Evolutionary conservation across 163 green algal genomes (phyloP).

Genomic region (Prototheca cutis): DNA sequence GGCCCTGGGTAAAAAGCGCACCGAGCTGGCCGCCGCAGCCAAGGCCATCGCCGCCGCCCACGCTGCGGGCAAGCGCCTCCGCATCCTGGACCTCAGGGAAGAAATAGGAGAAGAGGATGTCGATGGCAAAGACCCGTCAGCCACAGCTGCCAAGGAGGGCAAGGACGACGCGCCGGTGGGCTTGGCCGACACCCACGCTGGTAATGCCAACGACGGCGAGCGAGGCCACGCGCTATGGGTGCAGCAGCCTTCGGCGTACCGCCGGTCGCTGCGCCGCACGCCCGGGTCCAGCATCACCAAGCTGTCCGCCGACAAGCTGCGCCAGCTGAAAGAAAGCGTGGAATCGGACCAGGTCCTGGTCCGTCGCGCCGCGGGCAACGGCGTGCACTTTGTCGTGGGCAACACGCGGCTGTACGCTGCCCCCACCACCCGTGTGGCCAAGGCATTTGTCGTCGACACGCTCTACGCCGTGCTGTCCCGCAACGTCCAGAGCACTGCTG

Average conservation of each 20-base stretch:
- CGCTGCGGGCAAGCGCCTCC: no score
- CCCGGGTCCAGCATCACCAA: neutral
- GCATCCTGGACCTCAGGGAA: no score
- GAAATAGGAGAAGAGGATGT: no score
- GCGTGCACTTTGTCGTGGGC: neutral
- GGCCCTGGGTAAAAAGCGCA: neutral
- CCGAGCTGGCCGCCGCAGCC: neutral
- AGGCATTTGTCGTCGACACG: neutral
- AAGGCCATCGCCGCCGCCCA: constrained; percentile 2
- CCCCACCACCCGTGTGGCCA: neutral
- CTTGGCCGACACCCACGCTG: neutral
- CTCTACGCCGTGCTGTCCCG: neutral
- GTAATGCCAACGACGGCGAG: no score
- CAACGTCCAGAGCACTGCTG: neutral
- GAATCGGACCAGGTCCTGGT: neutral
- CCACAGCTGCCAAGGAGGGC: neutral
- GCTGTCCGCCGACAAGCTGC: no score
- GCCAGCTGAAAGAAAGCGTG: no score
- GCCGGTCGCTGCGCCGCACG: neutral
- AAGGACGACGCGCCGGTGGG: neutral
- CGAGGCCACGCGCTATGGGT: no score
- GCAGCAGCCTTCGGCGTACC: constrained; percentile 3
- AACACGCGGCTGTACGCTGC: neutral
- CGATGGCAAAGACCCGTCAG: no score
- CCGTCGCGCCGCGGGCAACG: neutral